Percentiles rank a stretch among this genome's conserved stretches.
Evolutionary conservation across 2,329 filamentous ascomycete species (phyloP).

Genomic region (Penicillium concentricum): DNA sequence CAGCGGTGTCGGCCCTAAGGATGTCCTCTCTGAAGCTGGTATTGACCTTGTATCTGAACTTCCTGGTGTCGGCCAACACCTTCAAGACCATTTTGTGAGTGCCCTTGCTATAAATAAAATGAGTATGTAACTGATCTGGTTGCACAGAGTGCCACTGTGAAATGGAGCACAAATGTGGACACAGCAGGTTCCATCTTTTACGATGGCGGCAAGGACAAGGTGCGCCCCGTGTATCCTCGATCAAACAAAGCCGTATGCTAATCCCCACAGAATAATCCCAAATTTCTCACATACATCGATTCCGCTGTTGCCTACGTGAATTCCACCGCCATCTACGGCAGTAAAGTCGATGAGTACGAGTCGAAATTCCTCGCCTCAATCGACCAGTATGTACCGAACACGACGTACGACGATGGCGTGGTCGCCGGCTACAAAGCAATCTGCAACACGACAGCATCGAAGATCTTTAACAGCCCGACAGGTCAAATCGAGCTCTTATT

Average conservation of each 20-base stretch:
- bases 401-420: slow-evolving; percentile 26
- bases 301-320: slow-evolving; percentile 30
- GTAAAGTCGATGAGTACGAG: slow-evolving; percentile 10
- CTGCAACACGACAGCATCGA: slow-evolving; percentile 25
- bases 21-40: slow-evolving; percentile 45
- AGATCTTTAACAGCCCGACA: slow-evolving; percentile 23
- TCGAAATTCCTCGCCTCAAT: slow-evolving; percentile 16
- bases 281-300: slow-evolving; percentile 31
- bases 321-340: slow-evolving; percentile 22
- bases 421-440: slow-evolving; percentile 30
- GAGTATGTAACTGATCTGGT: slow-evolving; percentile 3
- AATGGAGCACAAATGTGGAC: slow-evolving; percentile 26
- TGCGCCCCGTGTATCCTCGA: slow-evolving; percentile 7
- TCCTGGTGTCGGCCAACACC: slow-evolving; percentile 51
- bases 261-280: slow-evolving; percentile 20
- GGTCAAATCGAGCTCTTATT: slow-evolving; percentile 30
- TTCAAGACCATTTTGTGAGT: slow-evolving; percentile 50
- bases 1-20: slow-evolving; percentile 58
- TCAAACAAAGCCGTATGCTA: background rate
- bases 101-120: background rate
- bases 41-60: slow-evolving; percentile 48
- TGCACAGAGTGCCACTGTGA: slow-evolving; percentile 31
- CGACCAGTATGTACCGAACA: slow-evolving; percentile 21
- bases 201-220: slow-evolving; percentile 26
- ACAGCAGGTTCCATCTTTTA: slow-evolving; percentile 34